phyloP scores from a whole-genome alignment of 2,329 filamentous ascomycete genomes.

The Aureobasidium sp. region DNA sequence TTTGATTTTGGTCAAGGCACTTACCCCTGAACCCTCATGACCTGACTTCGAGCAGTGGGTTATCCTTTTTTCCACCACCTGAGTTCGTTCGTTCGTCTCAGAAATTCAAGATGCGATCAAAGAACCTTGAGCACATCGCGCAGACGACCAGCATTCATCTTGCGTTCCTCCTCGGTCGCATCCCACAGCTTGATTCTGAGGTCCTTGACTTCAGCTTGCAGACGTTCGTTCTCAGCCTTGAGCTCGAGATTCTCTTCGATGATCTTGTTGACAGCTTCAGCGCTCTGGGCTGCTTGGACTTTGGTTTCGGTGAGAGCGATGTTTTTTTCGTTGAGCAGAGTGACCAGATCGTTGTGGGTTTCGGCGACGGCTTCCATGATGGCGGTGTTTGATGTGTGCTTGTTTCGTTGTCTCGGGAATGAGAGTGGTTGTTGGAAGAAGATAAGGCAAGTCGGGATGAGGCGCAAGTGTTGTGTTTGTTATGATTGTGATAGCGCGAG shows the following conservation, averaged over 20 bases:
- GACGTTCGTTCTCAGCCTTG: neutral
- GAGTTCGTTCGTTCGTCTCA: no score
- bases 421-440: neutral
- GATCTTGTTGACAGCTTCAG: neutral
- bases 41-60: no score
- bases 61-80: no score
- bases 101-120: neutral
- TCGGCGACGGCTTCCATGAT: neutral
- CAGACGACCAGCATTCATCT: neutral
- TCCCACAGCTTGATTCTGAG: neutral
- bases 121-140: neutral
- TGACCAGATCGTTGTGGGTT: neutral
- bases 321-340: conserved; percentile 1
- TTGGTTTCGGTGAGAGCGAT: neutral
- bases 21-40: neutral
- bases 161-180: neutral
- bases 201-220: neutral
- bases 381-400: neutral
- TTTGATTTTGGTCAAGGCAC: no score
- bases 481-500: neutral
- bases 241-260: neutral
- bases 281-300: neutral
- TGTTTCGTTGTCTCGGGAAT: neutral
- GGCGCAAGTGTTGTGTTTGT: neutral
- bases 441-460: neutral